Evolutionary conservation across 225 moss, liverwort and hornwort genomes (phyloP), one percentile per base, ranked within the genome.

Genomic region (Polytrichum commune): DNA sequence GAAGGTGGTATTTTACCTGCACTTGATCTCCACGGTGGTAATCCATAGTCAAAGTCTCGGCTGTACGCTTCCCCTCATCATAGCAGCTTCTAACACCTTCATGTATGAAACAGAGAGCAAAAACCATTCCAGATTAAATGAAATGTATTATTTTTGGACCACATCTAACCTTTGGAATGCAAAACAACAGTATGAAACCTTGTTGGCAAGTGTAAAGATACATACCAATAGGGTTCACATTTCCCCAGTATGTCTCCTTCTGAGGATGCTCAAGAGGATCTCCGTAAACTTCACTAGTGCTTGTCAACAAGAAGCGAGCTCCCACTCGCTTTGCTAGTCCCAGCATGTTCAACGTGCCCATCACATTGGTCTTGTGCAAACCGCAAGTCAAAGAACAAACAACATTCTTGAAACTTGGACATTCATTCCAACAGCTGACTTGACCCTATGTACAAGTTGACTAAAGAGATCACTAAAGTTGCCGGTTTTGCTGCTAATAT

Each of bases 231-330:
- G 88, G 88, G 46, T 89, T 89, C 65, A 89, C 88, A 70, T 89
- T 89, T 60, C 88, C 88, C 88, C 88, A 89, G 60, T 89, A 89
- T 3, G 77, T 77, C 73, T 86, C 86, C 79, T 88, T 70, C 20
- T 89, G 89, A 66, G 89, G 89, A 77, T 89, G 89, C 76, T 89
- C 80, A 20, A 89, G 62, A 55, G 89, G 89, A 62, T 89, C 89
- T 28, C 89, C 89, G 6, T 89, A 89, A 23, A 89, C 89, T 73
- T 89, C 89, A 54, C 86, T 86, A 27, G 89, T 89, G 19, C 86
- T 86, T 5, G 89, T 89, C 29, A 89, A 67, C 72, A 89, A 62
- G 35, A 89, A 89, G 23, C 73, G 74, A 0, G 89, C 89, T 27
- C 86, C 89, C 18, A 89, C 72, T 7, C 89, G 86, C 81, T 89